phyloP scores from a whole-genome alignment of 305 asterid species.

The Plantago lanceolata region DNA sequence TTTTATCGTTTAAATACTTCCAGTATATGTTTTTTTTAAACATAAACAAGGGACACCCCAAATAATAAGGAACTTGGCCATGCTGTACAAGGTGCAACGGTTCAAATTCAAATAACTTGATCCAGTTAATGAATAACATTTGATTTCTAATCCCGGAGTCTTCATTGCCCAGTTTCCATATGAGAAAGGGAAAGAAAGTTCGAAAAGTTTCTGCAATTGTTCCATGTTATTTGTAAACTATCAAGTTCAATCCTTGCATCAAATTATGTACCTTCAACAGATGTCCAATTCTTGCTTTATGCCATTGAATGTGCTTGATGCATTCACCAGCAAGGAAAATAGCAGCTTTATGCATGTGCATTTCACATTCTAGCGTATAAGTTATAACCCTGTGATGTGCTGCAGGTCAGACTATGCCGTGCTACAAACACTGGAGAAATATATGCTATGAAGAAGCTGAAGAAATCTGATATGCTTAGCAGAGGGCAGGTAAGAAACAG shows the following conservation, averaged over 20 bases:
- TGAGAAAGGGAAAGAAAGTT: not conserved
- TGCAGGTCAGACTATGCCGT: constrained; percentile 90
- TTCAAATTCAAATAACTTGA: not conserved
- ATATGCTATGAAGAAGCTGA: constrained; percentile 89
- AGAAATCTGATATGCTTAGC: constrained; percentile 90
- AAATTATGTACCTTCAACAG: not conserved
- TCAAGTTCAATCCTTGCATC: not conserved
- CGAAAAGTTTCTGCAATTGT: not conserved
- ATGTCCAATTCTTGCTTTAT: not conserved
- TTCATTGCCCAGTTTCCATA: too few relatives aligned
- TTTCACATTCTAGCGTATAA: constrained; percentile 18
- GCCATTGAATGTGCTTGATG: constrained; percentile 2
- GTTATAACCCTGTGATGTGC: constrained; percentile 10
- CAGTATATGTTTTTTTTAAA: too few relatives aligned
- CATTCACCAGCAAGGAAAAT: not conserved
- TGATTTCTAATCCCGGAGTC: not conserved
- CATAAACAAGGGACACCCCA: not conserved
- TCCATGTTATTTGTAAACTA: not conserved
- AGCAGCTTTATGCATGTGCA: constrained; percentile 1
- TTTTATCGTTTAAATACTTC: too few relatives aligned
- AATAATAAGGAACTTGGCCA: not conserved
- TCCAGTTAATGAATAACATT: not conserved
- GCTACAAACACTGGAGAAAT: constrained; percentile 77
- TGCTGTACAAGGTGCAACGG: not conserved
- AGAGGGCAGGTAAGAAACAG: constrained; percentile 77